phyloP scores from a whole-genome alignment of 768 basidiomycete species.

The Lenzites betulinus region DNA sequence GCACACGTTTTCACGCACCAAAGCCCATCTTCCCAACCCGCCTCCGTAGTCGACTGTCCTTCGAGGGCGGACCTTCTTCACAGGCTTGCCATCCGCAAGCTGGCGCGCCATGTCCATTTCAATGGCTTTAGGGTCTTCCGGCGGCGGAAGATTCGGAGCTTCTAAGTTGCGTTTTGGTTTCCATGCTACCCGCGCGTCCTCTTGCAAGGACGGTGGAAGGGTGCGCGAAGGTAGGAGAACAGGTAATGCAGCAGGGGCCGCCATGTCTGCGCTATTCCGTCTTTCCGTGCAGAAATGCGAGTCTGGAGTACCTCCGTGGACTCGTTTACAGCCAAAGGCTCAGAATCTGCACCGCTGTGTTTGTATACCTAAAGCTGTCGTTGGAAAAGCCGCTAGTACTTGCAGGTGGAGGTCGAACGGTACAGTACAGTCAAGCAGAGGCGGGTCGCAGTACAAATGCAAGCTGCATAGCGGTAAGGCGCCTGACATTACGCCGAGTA shows the following conservation, averaged over 20 bases:
- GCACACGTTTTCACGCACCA: constrained; percentile 53
- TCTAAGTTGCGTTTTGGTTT: constrained; percentile 68
- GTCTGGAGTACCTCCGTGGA: neutral
- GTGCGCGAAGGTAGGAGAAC: constrained; percentile 14
- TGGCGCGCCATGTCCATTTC: constrained; percentile 76
- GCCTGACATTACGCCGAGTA: neutral
- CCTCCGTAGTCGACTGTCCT: constrained; percentile 96
- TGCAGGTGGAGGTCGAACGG: neutral
- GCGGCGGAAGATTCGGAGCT: constrained; percentile 72
- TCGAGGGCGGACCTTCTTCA: constrained; percentile 90
- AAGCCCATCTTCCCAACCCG: constrained; percentile 79
- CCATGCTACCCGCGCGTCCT: constrained; percentile 56
- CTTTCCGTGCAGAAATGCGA: too few species aligned
- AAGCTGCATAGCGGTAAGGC: too few species aligned
- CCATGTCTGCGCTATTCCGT: neutral
- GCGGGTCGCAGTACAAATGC: neutral
- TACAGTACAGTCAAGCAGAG: neutral
- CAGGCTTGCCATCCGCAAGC: constrained; percentile 74
- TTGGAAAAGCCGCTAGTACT: too few species aligned
- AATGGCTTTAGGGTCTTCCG: constrained; percentile 76
- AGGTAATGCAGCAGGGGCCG: constrained; percentile 4
- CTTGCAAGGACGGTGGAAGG: neutral
- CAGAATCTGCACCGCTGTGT: neutral
- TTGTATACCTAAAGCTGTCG: neutral
- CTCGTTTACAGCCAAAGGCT: neutral